Evolutionary conservation across 2,329 filamentous ascomycete species (phyloP).

Genomic region (Massarina eburnea): DNA sequence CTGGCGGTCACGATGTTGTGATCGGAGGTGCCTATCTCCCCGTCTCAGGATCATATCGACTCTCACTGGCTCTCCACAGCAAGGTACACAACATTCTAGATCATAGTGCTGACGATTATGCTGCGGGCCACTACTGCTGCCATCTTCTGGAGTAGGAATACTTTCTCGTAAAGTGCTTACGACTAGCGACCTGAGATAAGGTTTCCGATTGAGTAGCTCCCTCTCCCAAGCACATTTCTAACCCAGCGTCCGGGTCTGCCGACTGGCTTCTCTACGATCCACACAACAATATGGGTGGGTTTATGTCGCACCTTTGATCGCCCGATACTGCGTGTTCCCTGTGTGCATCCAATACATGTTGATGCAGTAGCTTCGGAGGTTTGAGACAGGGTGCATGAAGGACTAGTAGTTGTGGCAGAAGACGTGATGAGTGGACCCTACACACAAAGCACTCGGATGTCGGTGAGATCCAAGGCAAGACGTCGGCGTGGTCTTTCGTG

Average conservation of each 20-base stretch:
- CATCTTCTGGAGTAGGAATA: neutral
- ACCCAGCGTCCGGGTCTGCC: conserved; percentile 11
- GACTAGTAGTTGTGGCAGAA: conserved; percentile 7
- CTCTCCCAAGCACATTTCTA: conserved; percentile 9
- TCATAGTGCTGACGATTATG: neutral
- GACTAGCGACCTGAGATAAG: conserved; percentile 11
- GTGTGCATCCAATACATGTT: conserved; percentile 17
- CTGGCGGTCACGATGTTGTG: neutral
- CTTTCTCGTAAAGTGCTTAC: conserved; percentile 4
- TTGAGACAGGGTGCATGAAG: conserved; percentile 16
- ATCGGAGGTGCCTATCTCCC: neutral
- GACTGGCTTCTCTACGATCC: conserved; percentile 6
- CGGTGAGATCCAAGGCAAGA: conserved; percentile 7
- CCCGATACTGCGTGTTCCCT: conserved; percentile 12
- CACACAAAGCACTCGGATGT: conserved; percentile 1
- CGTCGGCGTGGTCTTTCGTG: neutral
- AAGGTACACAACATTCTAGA: neutral
- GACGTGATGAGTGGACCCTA: conserved; percentile 1
- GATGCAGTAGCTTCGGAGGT: conserved; percentile 26
- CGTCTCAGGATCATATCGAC: no score
- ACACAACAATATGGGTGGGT: neutral
- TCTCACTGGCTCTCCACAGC: neutral
- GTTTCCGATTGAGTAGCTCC: conserved; percentile 20
- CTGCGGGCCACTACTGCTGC: neutral
- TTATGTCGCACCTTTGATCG: conserved; percentile 5